Percentiles rank a stretch among this genome's conserved stretches.
Evolutionary conservation across 2,329 filamentous ascomycete genomes (phyloP).

Genomic region (Hymenoscyphus salicellus): DNA sequence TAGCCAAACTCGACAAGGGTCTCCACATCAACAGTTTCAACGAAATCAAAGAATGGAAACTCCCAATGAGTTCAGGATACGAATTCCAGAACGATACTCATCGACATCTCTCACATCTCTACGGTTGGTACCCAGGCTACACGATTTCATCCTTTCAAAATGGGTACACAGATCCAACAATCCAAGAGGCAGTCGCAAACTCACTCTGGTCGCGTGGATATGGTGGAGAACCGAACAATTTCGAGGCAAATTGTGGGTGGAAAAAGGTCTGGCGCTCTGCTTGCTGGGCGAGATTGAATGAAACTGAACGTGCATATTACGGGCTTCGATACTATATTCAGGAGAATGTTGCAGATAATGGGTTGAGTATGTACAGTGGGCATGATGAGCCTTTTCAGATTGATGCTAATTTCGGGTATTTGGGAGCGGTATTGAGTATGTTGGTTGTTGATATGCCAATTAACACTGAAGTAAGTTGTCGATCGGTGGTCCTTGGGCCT

Average conservation of each 20-base stretch:
- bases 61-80: slow-evolving; percentile 35
- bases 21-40: slow-evolving; percentile 45
- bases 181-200: slow-evolving; percentile 45
- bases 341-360: slow-evolving; percentile 50
- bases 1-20: slow-evolving; percentile 49
- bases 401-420: slow-evolving; percentile 55
- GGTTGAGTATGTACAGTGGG: slow-evolving; percentile 50
- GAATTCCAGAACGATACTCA: slow-evolving; percentile 46
- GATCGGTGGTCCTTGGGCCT: slow-evolving; percentile 45
- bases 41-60: slow-evolving; percentile 51
- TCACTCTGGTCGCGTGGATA: slow-evolving; percentile 47
- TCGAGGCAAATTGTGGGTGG: slow-evolving; percentile 56
- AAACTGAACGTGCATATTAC: slow-evolving; percentile 48
- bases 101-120: slow-evolving; percentile 54
- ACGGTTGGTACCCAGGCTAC: slow-evolving; percentile 55
- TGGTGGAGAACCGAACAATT: slow-evolving; percentile 38
- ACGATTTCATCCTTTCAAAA: slow-evolving; percentile 43
- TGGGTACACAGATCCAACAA: slow-evolving; percentile 43
- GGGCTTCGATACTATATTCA: slow-evolving; percentile 48
- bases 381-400: slow-evolving; percentile 52
- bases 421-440: slow-evolving; percentile 50
- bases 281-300: slow-evolving; percentile 54
- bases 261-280: slow-evolving; percentile 56
- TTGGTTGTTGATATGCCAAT: slow-evolving; percentile 49
- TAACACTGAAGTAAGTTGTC: slow-evolving; percentile 4